Evolutionary conservation across 129 eudicot species (phyloP), one percentile per base, ranked within the genome.

Genomic region (Heracleum sosnowskyi): DNA sequence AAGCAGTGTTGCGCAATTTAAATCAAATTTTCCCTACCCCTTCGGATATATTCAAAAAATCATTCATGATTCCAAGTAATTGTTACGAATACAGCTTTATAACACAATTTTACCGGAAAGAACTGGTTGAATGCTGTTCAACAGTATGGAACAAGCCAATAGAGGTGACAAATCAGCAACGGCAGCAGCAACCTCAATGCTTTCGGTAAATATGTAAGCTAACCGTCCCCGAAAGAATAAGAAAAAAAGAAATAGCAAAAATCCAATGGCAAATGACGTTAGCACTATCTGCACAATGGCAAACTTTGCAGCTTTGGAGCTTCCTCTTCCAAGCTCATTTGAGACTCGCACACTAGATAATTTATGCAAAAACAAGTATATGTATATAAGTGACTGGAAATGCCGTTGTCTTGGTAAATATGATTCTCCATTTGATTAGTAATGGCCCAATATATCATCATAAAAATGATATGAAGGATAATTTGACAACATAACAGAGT

Each of bases 281-380:
- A 81, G 26, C 40, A 85, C 85, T 44, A 76, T 80, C 31, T 46
- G 60, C 60, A 63, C 2, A 16, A 87, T 82, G 22, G 91, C 75
- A 64, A 87, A 87, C 45, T 80, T 87, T 53, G 88, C 91, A 31
- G 88, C 83, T 47, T 40, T 78, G 10, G 88, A 79, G 83, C 81
- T 77, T 35, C 91, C 91, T 42, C 79, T 85, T 73, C 91, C 91
- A 26, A 87, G 88, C 79, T 87, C 91, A 76, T 87, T 87, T 16
- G 91, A 78, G n/a, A 87, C 88, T 18, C 91, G 81, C 10, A 87
- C 91, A 37, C 91, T 87, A 55, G 34, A 29, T 46, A n/a, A 45
- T 45, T 29, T 3, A 74, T 44, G 33, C 18, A 42, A 49, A 47
- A n/a, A 17, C 62, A 7, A 53, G 57, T 49, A 13, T 12, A 49